phyloP scores from a whole-genome alignment of 2,329 filamentous ascomycete genomes.

The Colletotrichum caudatum region DNA sequence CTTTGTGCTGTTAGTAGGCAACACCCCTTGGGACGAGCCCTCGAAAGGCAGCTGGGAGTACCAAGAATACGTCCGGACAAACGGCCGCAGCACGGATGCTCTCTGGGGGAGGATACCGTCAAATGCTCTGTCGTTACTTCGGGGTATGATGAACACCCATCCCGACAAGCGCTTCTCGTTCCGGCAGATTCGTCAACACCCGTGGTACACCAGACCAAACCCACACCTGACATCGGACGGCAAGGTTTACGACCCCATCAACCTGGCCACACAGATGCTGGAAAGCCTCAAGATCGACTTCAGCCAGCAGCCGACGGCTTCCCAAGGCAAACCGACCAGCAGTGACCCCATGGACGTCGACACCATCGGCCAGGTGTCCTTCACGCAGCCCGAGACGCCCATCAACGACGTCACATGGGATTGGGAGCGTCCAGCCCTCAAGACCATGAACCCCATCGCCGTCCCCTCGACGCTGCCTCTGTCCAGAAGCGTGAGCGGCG shows the following conservation, averaged over 20 bases:
- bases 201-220: constrained; percentile 92
- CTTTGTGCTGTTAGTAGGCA: constrained; percentile 93
- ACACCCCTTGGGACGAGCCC: constrained; percentile 97
- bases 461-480: constrained; percentile 65
- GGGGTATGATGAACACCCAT: constrained; percentile 93
- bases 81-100: constrained; percentile 85
- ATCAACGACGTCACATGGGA: constrained; percentile 83
- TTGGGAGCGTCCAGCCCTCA: constrained; percentile 81
- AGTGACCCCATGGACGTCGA: constrained; percentile 80
- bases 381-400: constrained; percentile 88
- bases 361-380: constrained; percentile 67
- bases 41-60: constrained; percentile 90
- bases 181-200: constrained; percentile 86
- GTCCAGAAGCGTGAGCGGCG: constrained; percentile 50
- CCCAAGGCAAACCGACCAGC: constrained; percentile 50
- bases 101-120: constrained; percentile 84
- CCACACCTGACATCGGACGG: constrained; percentile 80
- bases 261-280: constrained; percentile 94
- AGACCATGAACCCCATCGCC: constrained; percentile 60
- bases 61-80: constrained; percentile 83
- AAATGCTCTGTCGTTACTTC: constrained; percentile 82
- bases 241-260: constrained; percentile 80
- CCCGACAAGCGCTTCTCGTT: constrained; percentile 83
- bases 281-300: constrained; percentile 92
- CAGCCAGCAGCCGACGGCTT: constrained; percentile 71